Conservation (phyloP, 2,329 filamentous ascomycete species). For the Beauveria caledonica region DNA sequence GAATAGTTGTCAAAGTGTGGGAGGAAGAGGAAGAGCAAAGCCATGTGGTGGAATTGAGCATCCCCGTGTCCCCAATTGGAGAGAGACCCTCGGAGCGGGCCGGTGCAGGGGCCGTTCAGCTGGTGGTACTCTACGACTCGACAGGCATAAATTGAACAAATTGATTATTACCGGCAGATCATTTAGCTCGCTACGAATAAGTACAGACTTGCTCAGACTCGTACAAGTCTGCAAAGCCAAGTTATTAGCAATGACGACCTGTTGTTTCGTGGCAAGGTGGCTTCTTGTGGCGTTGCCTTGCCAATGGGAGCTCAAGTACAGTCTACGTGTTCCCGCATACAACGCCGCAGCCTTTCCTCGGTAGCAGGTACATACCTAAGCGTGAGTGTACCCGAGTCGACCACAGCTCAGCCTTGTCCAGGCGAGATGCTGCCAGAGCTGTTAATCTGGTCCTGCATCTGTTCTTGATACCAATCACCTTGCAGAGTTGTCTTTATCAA, state of each 20-base stretch:
- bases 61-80: too few species aligned
- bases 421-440: not conserved
- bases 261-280: not conserved
- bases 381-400: not conserved
- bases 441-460: too few species aligned
- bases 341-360: not conserved
- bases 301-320: not conserved
- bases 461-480: not conserved
- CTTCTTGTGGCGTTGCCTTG: conserved; percentile 2
- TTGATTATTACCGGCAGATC: too few species aligned
- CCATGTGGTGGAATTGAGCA: not conserved
- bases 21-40: not conserved
- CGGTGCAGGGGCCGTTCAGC: too few species aligned
- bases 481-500: too few species aligned
- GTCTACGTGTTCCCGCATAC: not conserved
- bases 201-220: too few species aligned
- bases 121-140: too few species aligned
- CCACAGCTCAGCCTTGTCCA: not conserved
- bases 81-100: too few species aligned
- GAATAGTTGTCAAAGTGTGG: not conserved
- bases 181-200: too few species aligned
- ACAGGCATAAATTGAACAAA: too few species aligned
- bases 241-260: too few species aligned
- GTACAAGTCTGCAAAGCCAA: too few species aligned
- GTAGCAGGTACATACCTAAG: not conserved